A percentile compares a stretch with the other conserved stretches of the same genome.
phyloP scores from a whole-genome alignment of 2,329 filamentous ascomycete species.

The Daldinia eschscholtzii region DNA sequence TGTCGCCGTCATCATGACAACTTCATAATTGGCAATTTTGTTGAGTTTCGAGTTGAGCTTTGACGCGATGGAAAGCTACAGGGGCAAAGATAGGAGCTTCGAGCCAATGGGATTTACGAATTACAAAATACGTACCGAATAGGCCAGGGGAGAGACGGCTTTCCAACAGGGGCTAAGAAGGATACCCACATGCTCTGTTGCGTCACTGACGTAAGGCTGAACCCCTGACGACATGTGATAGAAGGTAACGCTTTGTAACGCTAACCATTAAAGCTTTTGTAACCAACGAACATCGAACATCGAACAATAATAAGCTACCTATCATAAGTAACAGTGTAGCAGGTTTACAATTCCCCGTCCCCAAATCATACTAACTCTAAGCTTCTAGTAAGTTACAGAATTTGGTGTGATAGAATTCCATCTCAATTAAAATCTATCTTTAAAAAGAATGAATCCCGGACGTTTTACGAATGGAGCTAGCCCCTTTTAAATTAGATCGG shows the following conservation, averaged over 20 bases:
- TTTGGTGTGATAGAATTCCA: not conserved
- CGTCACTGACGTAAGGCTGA: slow-evolving; percentile 40
- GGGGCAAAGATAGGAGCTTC: slow-evolving; percentile 8
- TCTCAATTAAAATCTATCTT: not conserved
- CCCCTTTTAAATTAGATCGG: not conserved
- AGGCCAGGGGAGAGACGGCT: not conserved
- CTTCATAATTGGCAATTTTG: slow-evolving; percentile 29
- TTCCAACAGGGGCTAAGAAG: not conserved
- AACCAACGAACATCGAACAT: not conserved
- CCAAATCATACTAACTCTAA: not conserved
- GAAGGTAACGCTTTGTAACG: slow-evolving; percentile 3
- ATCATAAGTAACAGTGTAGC: not conserved
- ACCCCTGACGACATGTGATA: slow-evolving; percentile 23
- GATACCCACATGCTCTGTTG: slow-evolving; percentile 7
- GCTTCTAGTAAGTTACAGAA: not conserved
- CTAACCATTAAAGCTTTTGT: slow-evolving; percentile 9
- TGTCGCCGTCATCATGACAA: slow-evolving; percentile 36
- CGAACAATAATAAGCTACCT: not conserved
- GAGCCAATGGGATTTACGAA: slow-evolving; percentile 15
- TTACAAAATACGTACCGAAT: slow-evolving; percentile 9
- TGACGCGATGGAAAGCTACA: slow-evolving; percentile 12
- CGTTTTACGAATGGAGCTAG: not conserved
- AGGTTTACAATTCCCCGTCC: not conserved
- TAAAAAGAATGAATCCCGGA: not conserved
- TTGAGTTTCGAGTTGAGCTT: slow-evolving; percentile 37